Percentiles rank a stretch among this genome's conserved stretches.
Evolutionary conservation across 352 stramenopile genomes (phyloP).

Genomic region (Globisporangium solare): DNA sequence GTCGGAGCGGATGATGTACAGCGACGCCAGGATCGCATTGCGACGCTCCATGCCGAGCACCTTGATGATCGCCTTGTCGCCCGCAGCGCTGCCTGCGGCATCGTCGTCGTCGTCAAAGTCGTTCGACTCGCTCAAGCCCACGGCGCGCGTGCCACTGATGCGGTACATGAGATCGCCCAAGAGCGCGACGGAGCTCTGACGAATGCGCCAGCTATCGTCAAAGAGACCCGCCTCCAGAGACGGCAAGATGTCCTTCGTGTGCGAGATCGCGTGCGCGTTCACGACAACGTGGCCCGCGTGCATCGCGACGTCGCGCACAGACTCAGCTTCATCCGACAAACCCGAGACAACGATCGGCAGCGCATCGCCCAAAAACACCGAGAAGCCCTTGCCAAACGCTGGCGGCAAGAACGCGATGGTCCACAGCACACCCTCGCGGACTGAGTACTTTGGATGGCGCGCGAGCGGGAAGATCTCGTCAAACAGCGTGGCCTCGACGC

Average conservation of each 20-base stretch:
- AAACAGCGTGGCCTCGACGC: slow-evolving; percentile 69
- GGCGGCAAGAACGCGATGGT: slow-evolving; percentile 98
- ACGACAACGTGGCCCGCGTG: slow-evolving; percentile 98
- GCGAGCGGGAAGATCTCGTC: slow-evolving; percentile 95
- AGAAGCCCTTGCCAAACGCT: slow-evolving; percentile 92
- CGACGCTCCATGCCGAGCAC: slow-evolving; percentile 92
- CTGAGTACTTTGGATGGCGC: slow-evolving; percentile 91
- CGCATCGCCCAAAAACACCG: slow-evolving; percentile 90
- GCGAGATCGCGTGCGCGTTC: slow-evolving; percentile 93
- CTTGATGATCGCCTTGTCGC: slow-evolving; percentile 85
- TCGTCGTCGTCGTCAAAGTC: slow-evolving; percentile 87
- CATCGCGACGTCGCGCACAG: slow-evolving; percentile 96
- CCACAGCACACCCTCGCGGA: slow-evolving; percentile 98
- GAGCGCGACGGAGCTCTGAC: slow-evolving; percentile 96
- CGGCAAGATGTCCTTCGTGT: slow-evolving; percentile 97
- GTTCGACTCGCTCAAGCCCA: slow-evolving; percentile 60
- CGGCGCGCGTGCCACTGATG: slow-evolving; percentile 95
- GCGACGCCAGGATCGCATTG: slow-evolving; percentile 94
- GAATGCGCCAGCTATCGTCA: slow-evolving; percentile 98
- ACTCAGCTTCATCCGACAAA: slow-evolving; percentile 98
- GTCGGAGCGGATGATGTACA: slow-evolving; percentile 99
- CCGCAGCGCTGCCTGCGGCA: slow-evolving; percentile 71
- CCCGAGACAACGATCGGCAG: slow-evolving; percentile 96
- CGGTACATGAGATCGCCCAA: slow-evolving; percentile 96
- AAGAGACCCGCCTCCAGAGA: slow-evolving; percentile 95